phyloP scores from a whole-genome alignment of 208 protist species.

The Tetramitus jugosus region DNA sequence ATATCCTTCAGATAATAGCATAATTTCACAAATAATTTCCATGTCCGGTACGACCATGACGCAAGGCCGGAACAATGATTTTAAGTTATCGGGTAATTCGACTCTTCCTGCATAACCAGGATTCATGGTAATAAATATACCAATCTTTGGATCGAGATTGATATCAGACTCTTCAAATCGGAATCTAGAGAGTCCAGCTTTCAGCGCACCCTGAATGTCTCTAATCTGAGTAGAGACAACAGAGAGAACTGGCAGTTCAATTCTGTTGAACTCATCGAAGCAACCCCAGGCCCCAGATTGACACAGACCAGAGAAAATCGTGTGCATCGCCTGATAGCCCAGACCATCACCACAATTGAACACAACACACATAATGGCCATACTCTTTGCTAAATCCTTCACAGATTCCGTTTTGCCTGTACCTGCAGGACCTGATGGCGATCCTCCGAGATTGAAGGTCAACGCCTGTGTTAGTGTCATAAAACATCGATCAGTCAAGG shows the following conservation, averaged over 20 bases:
- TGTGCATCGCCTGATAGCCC: conserved; percentile 95
- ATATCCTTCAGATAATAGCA: conserved; percentile 98
- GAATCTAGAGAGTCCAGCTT: conserved; percentile 65
- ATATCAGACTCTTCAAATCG: conserved; percentile 78
- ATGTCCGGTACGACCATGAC: conserved; percentile 97
- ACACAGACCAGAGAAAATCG: conserved; percentile 93
- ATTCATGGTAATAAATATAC: conserved; percentile 99
- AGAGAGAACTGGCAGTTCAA: conserved; percentile 95
- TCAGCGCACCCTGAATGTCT: conserved; percentile 88
- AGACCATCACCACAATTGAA: conserved; percentile 98
- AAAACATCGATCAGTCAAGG: conserved; percentile 96
- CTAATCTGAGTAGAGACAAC: conserved; percentile 95
- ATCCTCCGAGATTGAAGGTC: conserved; percentile 89
- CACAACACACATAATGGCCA: conserved; percentile 92
- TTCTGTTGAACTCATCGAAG: conserved; percentile 99
- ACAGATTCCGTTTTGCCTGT: conserved; percentile 97
- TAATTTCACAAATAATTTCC: conserved; percentile 96
- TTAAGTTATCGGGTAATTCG: conserved; percentile 97
- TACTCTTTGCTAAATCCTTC: conserved; percentile 94
- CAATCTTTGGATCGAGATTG: conserved; percentile 74
- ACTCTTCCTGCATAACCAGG: conserved; percentile 97
- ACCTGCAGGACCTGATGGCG: conserved; percentile 84
- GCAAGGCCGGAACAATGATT: conserved; percentile 96
- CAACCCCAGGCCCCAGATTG: conserved; percentile 95
- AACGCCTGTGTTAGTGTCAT: conserved; percentile 98